These are phyloP conservation scores for Cytidiella melzeri DNA, from an alignment of 768 basidiomycete genomes.

Conservation along the genomic window DNA sequence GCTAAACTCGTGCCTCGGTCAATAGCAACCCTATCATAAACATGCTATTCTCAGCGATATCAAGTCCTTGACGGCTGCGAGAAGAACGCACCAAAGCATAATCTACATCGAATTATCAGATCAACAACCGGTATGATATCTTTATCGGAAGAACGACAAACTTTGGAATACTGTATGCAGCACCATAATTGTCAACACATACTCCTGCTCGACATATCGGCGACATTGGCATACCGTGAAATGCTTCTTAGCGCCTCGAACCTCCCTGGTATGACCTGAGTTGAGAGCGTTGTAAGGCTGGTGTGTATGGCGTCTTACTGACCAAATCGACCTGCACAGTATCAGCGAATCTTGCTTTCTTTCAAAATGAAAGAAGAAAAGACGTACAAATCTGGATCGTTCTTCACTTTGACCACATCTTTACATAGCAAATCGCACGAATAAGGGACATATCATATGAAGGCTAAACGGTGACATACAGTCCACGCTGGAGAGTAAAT, in stretches of 20 bases:
- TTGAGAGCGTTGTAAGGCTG: too few species aligned
- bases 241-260: constrained; percentile 76
- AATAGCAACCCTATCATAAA: constrained; percentile 75
- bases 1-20: constrained; percentile 60
- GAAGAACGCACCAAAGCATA: constrained; percentile 70
- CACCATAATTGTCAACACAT: too few species aligned
- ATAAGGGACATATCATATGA: constrained; percentile 69
- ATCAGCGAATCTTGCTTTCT: too few species aligned
- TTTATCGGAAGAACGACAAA: constrained; percentile 25
- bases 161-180: constrained; percentile 67
- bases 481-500: constrained; percentile 46
- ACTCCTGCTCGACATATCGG: too few species aligned
- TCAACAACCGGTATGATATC: too few species aligned
- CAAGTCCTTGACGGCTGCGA: not conserved
- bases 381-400: constrained; percentile 78
- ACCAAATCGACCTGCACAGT: constrained; percentile 78
- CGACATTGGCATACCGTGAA: constrained; percentile 75
- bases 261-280: constrained; percentile 62
- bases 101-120: constrained; percentile 38
- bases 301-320: constrained; percentile 34
- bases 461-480: constrained; percentile 58
- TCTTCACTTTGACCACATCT: constrained; percentile 71
- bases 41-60: constrained; percentile 2
- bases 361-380: too few species aligned
- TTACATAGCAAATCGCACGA: constrained; percentile 20